Evolutionary conservation across 1,284 basidiomycete genomes (phyloP), one percentile per base, ranked within the genome.

Genomic region (Moniliophthora roreri): DNA sequence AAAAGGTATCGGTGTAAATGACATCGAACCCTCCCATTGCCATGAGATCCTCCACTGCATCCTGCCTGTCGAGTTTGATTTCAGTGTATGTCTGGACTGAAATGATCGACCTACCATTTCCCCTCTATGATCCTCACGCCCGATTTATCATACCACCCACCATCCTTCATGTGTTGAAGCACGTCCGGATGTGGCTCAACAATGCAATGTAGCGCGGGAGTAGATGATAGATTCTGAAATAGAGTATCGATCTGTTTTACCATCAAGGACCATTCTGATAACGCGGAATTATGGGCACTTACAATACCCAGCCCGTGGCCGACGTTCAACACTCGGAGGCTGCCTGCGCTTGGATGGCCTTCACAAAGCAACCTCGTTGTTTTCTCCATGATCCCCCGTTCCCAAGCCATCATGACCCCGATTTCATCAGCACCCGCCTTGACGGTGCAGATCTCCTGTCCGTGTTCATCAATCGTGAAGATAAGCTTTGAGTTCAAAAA

Each of bases 351-450:
- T 24, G 78, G 73, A 59, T 88, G 82, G 47, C 65, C 74, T 24
- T 66, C 63, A 56, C 82, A 87, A 60, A 95, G 76, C 53, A 72
- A 71, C 50, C 77, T 66, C 8, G 89, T 89, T 1, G 90, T 92
- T 62, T 82, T 74, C 59, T 75, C 67, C 90, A 93, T 97, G 62
- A 97, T 89, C 6, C 75, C 80, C 54, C 75, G 74, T 68, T 96
- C 94, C 94, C 94, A 96, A 1, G 92, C 92, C 94, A 97, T 97
- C 95, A 97, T 97, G 8, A 98, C 94, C 5, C 87, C 87, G 0
- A 93, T 82, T 68, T 89, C 82, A 40, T 84, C 85, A 48, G 84
- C 83, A 18, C 84, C 87, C 34, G 87, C 80, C 55, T 84, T 79
- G 45, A 95, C 73, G 21, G 90, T 69, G 60, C 91, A 94, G 23